Evolutionary conservation across 768 basidiomycete genomes (phyloP), one percentile per base, ranked within the genome.

Genomic region (Tephrocybe sp.): DNA sequence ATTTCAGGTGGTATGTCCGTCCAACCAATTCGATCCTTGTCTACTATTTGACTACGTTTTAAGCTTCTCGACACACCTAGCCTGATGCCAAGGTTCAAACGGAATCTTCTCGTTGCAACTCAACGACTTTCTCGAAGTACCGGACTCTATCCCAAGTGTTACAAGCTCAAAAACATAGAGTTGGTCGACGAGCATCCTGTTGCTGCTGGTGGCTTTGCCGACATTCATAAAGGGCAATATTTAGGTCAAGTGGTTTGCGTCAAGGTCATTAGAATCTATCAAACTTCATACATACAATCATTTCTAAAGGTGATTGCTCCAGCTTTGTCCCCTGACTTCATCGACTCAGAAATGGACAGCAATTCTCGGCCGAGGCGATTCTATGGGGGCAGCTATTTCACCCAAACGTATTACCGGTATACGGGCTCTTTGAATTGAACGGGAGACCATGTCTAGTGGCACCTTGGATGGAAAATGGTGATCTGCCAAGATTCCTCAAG

Each of bases 381-480:
- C 25, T 54, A 16, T 54, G 53, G 53, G 40, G 36, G 4, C 53
- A 54, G 18, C 36, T 54, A 21, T 49, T 29, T 5, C 53, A 54
- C 31, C 25, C 29, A 1, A 54, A 54, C 49, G 54, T 73, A 5
- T 59, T 71, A 9, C 70, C 70, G 1, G 69, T 73, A 34, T 65
- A 64, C 15, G 70, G 71, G 1, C 43, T 64, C 10, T 53, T 51
- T 27, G 63, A 63, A 24, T 47, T 43, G 11, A 50, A 56, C n/a
- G 50, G 48, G 4, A 55, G 65, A 22, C 45, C 68, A 16, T 67
- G 65, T 42, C 62, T 69, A 25, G 64, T 70, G 3, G 65, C 65
- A 1, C 66, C 69, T 6, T 71, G 67, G 69, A 70, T 69, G 69
- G 61, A 67, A 37, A 61, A 64, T 38, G 70, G 70, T 0, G 65